Conservation (phyloP, 2,329 filamentous ascomycete species). For the Stachybotrys chlorohalonatus region DNA sequence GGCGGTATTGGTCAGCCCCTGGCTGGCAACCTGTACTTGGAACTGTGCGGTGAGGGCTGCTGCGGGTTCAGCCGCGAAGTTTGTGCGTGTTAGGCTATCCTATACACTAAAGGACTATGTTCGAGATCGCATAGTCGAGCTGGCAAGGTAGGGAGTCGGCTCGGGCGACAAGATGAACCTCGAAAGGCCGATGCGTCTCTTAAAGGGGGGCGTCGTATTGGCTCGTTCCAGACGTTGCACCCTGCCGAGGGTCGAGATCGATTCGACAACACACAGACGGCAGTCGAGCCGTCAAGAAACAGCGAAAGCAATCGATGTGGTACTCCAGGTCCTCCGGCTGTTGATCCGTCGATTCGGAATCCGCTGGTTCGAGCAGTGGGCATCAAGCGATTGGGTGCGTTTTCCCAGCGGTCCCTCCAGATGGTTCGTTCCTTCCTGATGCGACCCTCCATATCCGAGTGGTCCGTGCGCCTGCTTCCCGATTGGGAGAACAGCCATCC, state of each 20-base stretch:
- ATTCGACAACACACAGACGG: neutral
- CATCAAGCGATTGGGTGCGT: neutral
- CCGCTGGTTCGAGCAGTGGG: neutral
- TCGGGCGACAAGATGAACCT: conserved; percentile 14
- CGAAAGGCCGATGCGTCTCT: conserved; percentile 6
- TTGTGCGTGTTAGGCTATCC: conserved; percentile 1
- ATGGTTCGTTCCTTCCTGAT: neutral
- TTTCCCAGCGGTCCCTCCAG: neutral
- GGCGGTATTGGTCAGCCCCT: conserved; percentile 6
- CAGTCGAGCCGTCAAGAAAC: neutral
- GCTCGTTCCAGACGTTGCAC: too few species aligned
- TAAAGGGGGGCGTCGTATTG: neutral
- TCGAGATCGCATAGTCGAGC: conserved; percentile 22
- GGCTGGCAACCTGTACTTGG: neutral
- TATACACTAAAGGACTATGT: conserved; percentile 17
- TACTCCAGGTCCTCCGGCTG: neutral
- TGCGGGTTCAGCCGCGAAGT: neutral
- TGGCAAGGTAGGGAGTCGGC: conserved; percentile 11
- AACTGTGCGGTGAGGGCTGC: neutral
- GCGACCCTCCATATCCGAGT: neutral
- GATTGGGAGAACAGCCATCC: neutral
- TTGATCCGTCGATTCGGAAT: neutral
- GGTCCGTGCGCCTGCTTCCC: neutral
- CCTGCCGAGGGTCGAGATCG: too few species aligned
- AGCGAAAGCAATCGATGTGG: neutral